Conservation (phyloP, 305 asterid genomes). For the Nicotiana rustica region DNA sequence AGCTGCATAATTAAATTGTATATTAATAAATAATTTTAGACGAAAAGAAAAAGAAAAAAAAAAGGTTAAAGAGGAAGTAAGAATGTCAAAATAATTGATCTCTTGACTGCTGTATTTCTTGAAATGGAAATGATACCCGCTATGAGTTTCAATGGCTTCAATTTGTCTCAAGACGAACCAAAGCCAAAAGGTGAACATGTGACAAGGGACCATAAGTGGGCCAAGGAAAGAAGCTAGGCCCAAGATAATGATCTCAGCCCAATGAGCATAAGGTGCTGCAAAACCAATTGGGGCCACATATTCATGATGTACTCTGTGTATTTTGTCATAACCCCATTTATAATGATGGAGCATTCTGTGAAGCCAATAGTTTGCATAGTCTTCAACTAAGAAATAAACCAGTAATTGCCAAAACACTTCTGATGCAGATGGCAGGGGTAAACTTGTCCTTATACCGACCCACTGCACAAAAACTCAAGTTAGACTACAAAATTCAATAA, state of each 20-base stretch:
- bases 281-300: conserved; percentile 63
- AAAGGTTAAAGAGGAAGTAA: not conserved
- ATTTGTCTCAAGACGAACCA: conserved; percentile 74
- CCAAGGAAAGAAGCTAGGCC: conserved; percentile 78
- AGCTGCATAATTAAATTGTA: conserved; percentile 45
- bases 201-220: conserved; percentile 68
- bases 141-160: conserved; percentile 75
- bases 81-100: not conserved
- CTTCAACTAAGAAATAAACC: conserved; percentile 72
- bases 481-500: not conserved
- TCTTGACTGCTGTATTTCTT: not conserved
- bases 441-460: conserved; percentile 71
- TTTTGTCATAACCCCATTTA: conserved; percentile 71
- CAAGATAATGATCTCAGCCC: conserved; percentile 74
- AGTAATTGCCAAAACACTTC: conserved; percentile 65
- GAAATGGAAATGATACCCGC: conserved; percentile 47
- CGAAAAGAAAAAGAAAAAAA: too few species aligned
- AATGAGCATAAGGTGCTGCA: conserved; percentile 84
- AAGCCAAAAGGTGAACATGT: conserved; percentile 75
- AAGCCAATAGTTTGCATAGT: conserved; percentile 82
- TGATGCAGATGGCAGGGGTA: conserved; percentile 65
- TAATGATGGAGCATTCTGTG: conserved; percentile 73
- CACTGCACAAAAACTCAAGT: conserved; percentile 45
- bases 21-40: not conserved
- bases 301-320: conserved; percentile 80